A percentile compares a stretch with the other conserved stretches of the same genome.
Conservation (phyloP, 805 yeast genomes). For the Yarrowia sp. region DNA sequence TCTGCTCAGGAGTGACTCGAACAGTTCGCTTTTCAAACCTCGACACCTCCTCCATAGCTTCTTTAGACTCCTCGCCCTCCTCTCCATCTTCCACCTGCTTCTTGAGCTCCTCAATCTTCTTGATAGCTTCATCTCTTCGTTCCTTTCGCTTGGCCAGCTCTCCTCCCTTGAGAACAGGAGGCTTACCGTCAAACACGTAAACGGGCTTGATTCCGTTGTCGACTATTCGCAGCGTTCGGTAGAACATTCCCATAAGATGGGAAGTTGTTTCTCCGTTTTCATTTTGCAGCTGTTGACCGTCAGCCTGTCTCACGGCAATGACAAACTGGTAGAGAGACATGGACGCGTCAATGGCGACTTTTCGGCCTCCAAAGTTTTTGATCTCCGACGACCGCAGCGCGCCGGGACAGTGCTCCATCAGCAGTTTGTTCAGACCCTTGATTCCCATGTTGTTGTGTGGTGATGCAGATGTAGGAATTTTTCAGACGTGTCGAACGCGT, state of each 20-base stretch:
- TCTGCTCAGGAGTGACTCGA: conserved; percentile 82
- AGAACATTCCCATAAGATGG: conserved; percentile 94
- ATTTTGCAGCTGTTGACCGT: conserved; percentile 87
- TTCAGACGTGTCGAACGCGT: conserved; percentile 1
- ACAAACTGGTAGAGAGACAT: conserved; percentile 95
- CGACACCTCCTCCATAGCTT: conserved; percentile 72
- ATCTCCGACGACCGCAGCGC: conserved; percentile 77
- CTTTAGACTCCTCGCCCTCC: conserved; percentile 42
- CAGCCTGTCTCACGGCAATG: conserved; percentile 94
- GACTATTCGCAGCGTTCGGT: conserved; percentile 84
- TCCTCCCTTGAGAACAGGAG: conserved; percentile 91
- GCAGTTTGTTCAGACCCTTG: conserved; percentile 75
- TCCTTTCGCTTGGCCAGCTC: conserved; percentile 83
- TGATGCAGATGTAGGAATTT: neutral
- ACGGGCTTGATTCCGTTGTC: conserved; percentile 95
- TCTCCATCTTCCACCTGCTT: conserved; percentile 42
- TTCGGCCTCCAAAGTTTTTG: conserved; percentile 84
- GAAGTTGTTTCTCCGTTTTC: conserved; percentile 89
- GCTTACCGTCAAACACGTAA: conserved; percentile 96
- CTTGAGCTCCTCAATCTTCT: conserved; percentile 63
- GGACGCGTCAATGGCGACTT: conserved; percentile 87
- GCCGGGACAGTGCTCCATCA: conserved; percentile 84
- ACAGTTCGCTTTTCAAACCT: conserved; percentile 85
- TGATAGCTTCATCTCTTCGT: conserved; percentile 78
- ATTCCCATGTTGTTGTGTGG: conserved; percentile 3